Conservation (phyloP, 306 rosid genomes). For the Fagus crenata region DNA sequence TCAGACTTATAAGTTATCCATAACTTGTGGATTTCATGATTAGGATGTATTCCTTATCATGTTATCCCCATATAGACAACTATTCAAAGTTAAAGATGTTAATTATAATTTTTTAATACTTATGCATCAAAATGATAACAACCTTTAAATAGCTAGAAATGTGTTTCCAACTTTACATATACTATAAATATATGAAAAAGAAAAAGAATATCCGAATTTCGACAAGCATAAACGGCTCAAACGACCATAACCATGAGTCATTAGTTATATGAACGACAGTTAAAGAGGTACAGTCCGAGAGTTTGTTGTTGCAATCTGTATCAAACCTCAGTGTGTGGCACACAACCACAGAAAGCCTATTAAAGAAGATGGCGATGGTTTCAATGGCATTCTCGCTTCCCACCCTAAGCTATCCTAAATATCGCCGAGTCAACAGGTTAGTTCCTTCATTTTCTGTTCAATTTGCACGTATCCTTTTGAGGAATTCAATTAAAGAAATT, state of each 20-base stretch:
- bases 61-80: too few species aligned
- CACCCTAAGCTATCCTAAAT: constrained; percentile 39
- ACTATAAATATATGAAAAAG: not conserved
- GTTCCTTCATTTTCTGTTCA: constrained; percentile 5
- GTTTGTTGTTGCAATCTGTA: not conserved
- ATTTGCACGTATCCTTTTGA: not conserved
- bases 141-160: too few species aligned
- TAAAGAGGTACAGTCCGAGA: not conserved
- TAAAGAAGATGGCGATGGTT: constrained; percentile 48
- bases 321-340: not conserved
- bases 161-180: too few species aligned
- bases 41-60: too few species aligned
- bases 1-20: too few species aligned
- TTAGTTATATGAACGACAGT: not conserved
- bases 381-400: constrained; percentile 52
- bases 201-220: constrained; percentile 33
- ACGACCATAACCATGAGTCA: not conserved
- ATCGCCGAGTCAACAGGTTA: constrained; percentile 51
- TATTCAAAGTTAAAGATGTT: too few species aligned
- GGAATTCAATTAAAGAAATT: not conserved
- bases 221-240: constrained; percentile 13
- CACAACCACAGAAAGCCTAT: not conserved
- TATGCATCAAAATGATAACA: too few species aligned
- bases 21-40: too few species aligned
- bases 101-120: too few species aligned